phyloP scores from a whole-genome alignment of 1,139 yeast species.

The Ashbya aceris region DNA sequence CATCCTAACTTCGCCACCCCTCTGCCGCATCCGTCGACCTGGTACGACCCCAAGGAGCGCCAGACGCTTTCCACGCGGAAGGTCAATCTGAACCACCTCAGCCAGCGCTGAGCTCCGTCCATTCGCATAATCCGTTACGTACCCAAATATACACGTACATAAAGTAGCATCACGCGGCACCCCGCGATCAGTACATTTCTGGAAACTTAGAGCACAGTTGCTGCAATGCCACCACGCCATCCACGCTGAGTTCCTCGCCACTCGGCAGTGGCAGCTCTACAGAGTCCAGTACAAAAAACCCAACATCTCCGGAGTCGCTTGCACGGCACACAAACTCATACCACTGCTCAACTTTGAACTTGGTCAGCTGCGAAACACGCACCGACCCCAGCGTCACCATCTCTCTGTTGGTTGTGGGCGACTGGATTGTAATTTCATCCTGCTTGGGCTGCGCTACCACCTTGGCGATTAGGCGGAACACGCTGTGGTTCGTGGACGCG shows the following conservation, averaged over 20 bases:
- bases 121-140: not conserved
- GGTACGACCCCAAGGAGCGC: slow-evolving; percentile 35
- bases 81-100: slow-evolving; percentile 10
- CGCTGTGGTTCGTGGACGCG: slow-evolving; percentile 17
- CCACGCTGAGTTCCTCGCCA: slow-evolving; percentile 24
- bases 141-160: not conserved
- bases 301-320: slow-evolving; percentile 28
- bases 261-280: slow-evolving; percentile 22
- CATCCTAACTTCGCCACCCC: slow-evolving; percentile 42
- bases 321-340: slow-evolving; percentile 29
- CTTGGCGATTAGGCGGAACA: slow-evolving; percentile 28
- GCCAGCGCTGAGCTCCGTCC: not conserved
- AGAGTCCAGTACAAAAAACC: slow-evolving; percentile 27
- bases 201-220: slow-evolving; percentile 23
- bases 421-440: slow-evolving; percentile 19
- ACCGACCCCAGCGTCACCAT: slow-evolving; percentile 25
- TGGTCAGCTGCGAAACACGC: slow-evolving; percentile 19
- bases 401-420: slow-evolving; percentile 25
- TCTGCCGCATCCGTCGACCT: slow-evolving; percentile 54
- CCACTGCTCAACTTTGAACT: slow-evolving; percentile 24
- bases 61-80: slow-evolving; percentile 32
- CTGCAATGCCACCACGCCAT: slow-evolving; percentile 27
- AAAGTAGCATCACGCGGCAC: not conserved
- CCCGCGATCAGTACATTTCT: slow-evolving; percentile 18
- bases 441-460: slow-evolving; percentile 27